These are phyloP conservation scores for Zygosaccharomyces pseudorouxii DNA, from an alignment of 805 yeast genomes.

Conservation along the genomic window DNA sequence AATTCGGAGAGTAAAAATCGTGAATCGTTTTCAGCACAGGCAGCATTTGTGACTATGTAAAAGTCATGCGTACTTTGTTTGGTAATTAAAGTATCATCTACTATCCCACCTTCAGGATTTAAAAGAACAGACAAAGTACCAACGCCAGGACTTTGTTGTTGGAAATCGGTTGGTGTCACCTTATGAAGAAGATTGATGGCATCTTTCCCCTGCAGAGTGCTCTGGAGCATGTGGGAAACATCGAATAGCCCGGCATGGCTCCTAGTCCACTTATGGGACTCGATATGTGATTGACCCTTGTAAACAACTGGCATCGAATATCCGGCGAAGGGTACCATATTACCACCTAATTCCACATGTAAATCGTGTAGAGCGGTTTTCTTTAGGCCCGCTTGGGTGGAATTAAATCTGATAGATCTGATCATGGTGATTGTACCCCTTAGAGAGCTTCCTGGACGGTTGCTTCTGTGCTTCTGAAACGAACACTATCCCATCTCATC, in stretches of 20 bases:
- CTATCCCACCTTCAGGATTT: constrained; percentile 74
- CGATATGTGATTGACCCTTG: constrained; percentile 78
- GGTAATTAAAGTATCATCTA: constrained; percentile 89
- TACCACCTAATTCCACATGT: constrained; percentile 75
- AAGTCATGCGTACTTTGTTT: constrained; percentile 62
- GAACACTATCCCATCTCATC: no score
- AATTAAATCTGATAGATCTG: constrained; percentile 25
- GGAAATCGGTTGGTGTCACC: constrained; percentile 84
- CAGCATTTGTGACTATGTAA: constrained; percentile 94
- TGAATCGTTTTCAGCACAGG: constrained; percentile 79
- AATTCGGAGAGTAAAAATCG: constrained; percentile 56
- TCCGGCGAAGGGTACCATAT: constrained; percentile 96
- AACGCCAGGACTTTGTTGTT: constrained; percentile 48
- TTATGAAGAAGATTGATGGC: constrained; percentile 65
- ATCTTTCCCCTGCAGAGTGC: constrained; percentile 63
- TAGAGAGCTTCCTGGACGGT: no score
- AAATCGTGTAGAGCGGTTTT: constrained; percentile 79
- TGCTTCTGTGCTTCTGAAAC: no score
- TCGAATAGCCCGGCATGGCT: constrained; percentile 85
- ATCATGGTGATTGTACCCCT: neutral
- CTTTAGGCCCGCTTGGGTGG: constrained; percentile 37
- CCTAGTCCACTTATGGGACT: constrained; percentile 94
- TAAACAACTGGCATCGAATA: constrained; percentile 91
- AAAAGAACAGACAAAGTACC: constrained; percentile 77
- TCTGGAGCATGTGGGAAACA: constrained; percentile 97